Base-by-base conservation (phyloP, 768 basidiomycete genomes). In the Tubosaeta sp. region DNA sequence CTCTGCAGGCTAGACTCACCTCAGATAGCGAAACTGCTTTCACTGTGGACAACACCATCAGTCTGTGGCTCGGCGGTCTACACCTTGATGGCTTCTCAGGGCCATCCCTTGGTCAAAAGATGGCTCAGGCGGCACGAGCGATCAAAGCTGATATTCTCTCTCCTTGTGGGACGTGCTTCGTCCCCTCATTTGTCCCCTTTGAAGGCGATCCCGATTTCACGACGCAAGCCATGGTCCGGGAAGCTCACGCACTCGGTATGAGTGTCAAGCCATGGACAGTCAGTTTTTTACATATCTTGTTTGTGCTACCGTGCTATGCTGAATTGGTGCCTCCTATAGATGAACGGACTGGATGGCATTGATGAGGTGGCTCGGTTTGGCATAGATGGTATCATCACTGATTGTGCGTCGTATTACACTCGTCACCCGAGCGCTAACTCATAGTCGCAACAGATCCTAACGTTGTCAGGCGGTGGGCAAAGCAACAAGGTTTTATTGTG, bases 321-420 rank as follows among this genome's bases (percentile, higher is more conserved):
- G 46, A 59, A n/a, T 17, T 11, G 43, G 14, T 39, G 16, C 13
- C 19, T 13, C 34, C 41, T 29, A 53, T 7, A 88, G 85, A 76
- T 85, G 53, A 82, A 90, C 62, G 71, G 74, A 17, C 69, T 86
- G 51, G 82, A 79, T 59, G 71, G 82, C 34, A 77, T 79, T 3
- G 81, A 86, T n/a, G 74, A 83, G 56, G 63, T 91, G 38, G 50
- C 84, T 32, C 74, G 74, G 14, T 78, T 76, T 72, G 80, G 80
- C 4, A 83, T 82, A 0, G 88, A 91, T 64, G 89, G 88, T 0
- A 79, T 91, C 51, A 91, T 91, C 59, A 82, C 87, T 5, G 88
- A 91, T 63, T 88, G 76, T 77, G 53, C 13, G 74, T 53, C 12
- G 19, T 33, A 12, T 42, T 14, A 6, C 19, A 25, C 19, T 45